Evolutionary conservation across 768 basidiomycete genomes (phyloP), one percentile per base, ranked within the genome.

Genomic region (Naganishia friedmannii): DNA sequence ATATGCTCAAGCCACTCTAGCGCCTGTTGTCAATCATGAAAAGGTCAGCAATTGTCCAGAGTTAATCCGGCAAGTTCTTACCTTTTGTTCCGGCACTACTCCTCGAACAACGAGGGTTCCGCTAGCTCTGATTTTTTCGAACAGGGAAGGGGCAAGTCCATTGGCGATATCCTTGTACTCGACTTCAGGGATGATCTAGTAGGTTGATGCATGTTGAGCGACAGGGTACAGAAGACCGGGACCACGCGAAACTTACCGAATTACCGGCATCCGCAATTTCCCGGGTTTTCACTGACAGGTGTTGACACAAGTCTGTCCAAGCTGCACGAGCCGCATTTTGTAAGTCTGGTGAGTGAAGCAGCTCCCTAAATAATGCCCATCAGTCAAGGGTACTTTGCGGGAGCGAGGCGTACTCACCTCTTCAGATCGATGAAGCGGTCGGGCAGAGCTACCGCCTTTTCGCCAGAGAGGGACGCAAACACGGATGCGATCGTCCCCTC

Each of bases 361-460:
- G 72, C 32, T 66, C 60, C 32, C 74, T 75, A 46, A 5, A 21
- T 15, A n/a, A 10, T 26, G 0, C 26, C 1, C 19, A 26, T 67
- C 29, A 26, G 21, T 13, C 10, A 53, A 51, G 23, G 5, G 13
- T 3, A 7, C 5, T 2, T 10, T 3, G n/a, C 9, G 2, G 17
- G 29, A 10, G 28, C 10, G 19, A 28, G 28, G 4, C 34, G n/a
- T 39, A 68, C 75, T 46, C 58, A 73, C 74, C 70, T 69, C 82
- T 92, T 91, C 29, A 91, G 78, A 7, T 84, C 83, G 0, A 83
- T 73, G 70, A 90, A 90, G 0, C 89, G 84, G 9, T 81, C 74
- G 0, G 88, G 88, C 5, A 90, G 84, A 5, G 77, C 78, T 0
- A 78, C 78, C 5, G 78, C 78, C 0, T 80, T 73, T 31, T 82